phyloP scores from a whole-genome alignment of 805 yeast genomes.

The Isabelozyma gotoi region DNA sequence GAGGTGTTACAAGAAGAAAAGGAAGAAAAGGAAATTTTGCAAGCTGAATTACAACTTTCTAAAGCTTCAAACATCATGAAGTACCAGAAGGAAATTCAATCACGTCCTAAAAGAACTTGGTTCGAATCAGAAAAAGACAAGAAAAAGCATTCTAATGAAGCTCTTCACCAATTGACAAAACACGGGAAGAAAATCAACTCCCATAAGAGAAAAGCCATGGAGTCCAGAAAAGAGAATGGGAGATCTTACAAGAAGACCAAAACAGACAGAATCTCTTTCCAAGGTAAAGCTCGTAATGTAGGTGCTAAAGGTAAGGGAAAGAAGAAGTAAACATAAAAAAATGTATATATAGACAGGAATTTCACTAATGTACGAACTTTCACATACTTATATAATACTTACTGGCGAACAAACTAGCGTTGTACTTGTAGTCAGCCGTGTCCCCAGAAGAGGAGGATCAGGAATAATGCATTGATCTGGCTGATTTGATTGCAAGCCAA shows the following conservation, averaged over 20 bases:
- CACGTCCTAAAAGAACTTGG: conserved; percentile 97
- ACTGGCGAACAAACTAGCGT: too few species aligned
- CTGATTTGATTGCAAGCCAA: too few species aligned
- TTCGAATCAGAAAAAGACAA: conserved; percentile 67
- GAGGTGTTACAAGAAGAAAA: conserved; percentile 88
- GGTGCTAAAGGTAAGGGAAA: conserved; percentile 4
- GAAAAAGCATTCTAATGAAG: conserved; percentile 38
- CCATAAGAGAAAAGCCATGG: conserved; percentile 70
- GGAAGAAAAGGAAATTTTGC: conserved; percentile 78
- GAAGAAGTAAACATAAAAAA: neutral
- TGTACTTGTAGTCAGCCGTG: too few species aligned
- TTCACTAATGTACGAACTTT: too few species aligned
- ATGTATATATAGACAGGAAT: neutral
- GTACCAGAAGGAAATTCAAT: conserved; percentile 76
- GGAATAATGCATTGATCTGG: too few species aligned
- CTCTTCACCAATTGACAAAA: conserved; percentile 40
- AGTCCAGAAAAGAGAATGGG: conserved; percentile 52
- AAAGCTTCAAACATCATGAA: conserved; percentile 83
- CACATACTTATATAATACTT: too few species aligned
- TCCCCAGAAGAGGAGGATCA: too few species aligned
- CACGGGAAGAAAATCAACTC: conserved; percentile 59
- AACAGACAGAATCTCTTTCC: conserved; percentile 59
- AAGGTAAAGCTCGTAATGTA: conserved; percentile 11
- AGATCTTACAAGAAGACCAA: conserved; percentile 81
- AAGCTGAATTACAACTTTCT: conserved; percentile 87